Percentiles rank a stretch among this genome's conserved stretches.
phyloP scores from a whole-genome alignment of 1,284 basidiomycete species.

The Apiotrichum sp. region DNA sequence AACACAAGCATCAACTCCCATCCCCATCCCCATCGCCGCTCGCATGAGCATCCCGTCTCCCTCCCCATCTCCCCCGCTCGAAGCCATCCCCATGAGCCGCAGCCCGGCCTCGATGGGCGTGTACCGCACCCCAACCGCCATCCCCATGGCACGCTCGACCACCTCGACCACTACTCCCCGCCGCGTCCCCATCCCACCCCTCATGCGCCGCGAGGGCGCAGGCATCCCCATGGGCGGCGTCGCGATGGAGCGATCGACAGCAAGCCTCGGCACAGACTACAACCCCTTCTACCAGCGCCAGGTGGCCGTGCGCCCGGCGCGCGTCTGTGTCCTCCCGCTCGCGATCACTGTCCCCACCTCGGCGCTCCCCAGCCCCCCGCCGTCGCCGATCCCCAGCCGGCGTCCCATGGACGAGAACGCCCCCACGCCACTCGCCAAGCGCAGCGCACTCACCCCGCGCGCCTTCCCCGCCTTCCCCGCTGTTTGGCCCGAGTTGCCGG shows the following conservation, averaged over 20 bases:
- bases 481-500: neutral
- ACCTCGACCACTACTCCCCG: neutral
- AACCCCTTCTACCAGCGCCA: conserved; percentile 9
- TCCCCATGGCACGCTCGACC: neutral
- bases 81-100: too few species aligned
- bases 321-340: neutral
- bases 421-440: neutral
- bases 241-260: conserved; percentile 8
- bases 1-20: too few species aligned
- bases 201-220: neutral
- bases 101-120: too few species aligned
- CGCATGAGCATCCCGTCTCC: too few species aligned
- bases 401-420: neutral
- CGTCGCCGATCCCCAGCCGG: neutral
- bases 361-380: neutral
- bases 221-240: conserved; percentile 1
- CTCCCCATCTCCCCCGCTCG: too few species aligned
- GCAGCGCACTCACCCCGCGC: neutral
- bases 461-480: neutral
- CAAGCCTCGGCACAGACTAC: conserved; percentile 14
- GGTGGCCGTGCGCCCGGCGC: neutral
- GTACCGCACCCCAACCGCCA: too few species aligned
- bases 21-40: too few species aligned
- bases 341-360: neutral
- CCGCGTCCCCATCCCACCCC: neutral